Evolutionary conservation across 2,329 filamentous ascomycete genomes (phyloP).

Genomic region (Ilyonectria sp.): DNA sequence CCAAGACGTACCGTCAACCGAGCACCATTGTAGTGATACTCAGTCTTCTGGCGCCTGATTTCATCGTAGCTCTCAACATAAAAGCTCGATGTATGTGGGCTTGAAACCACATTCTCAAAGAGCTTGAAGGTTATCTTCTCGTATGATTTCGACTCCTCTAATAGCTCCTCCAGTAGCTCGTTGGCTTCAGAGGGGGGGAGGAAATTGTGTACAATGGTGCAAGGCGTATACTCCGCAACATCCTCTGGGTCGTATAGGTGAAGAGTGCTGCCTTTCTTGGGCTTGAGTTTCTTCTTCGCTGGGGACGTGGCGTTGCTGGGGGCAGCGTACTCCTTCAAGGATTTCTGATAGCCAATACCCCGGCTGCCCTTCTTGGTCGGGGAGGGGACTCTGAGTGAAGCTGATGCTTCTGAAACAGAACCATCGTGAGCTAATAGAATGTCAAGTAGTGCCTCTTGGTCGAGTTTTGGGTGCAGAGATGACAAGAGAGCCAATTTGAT

Average conservation of each 20-base stretch:
- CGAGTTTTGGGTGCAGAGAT: slow-evolving; percentile 78
- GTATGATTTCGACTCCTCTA: slow-evolving; percentile 81
- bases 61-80: slow-evolving; percentile 85
- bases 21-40: slow-evolving; percentile 90
- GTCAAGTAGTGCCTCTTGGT: slow-evolving; percentile 81
- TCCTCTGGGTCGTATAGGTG: slow-evolving; percentile 88
- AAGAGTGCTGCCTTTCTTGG: slow-evolving; percentile 85
- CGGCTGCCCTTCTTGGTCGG: slow-evolving; percentile 53
- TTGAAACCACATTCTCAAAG: slow-evolving; percentile 89
- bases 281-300: slow-evolving; percentile 68
- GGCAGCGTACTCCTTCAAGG: slow-evolving; percentile 68
- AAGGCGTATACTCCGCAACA: slow-evolving; percentile 87
- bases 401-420: slow-evolving; percentile 76
- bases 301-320: slow-evolving; percentile 33
- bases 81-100: slow-evolving; percentile 87
- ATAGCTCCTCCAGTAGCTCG: slow-evolving; percentile 80
- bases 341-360: slow-evolving; percentile 72
- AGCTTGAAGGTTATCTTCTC: slow-evolving; percentile 83
- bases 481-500: slow-evolving; percentile 88
- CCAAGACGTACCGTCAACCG: slow-evolving; percentile 70
- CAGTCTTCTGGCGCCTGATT: slow-evolving; percentile 77
- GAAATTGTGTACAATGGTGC: slow-evolving; percentile 94
- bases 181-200: slow-evolving; percentile 81
- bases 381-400: slow-evolving; percentile 61
- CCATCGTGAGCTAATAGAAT: slow-evolving; percentile 84